phyloP scores from a whole-genome alignment of 192 early-diverging fungal genomes.

The Coemansia guatemalensis region DNA sequence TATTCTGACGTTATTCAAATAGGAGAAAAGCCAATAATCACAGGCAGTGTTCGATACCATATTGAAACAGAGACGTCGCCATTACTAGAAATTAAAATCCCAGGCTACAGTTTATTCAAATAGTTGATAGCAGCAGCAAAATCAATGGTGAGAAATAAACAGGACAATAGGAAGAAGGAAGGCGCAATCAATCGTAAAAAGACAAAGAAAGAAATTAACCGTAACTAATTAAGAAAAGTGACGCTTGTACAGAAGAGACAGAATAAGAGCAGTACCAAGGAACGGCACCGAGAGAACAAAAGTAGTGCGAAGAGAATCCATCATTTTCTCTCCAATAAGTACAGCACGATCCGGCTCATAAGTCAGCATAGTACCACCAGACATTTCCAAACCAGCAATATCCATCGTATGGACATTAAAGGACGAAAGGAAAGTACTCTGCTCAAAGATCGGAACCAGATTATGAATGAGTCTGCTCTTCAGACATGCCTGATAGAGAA shows the following conservation, averaged over 20 bases:
- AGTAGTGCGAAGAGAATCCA: conserved; percentile 34
- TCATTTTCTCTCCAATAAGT: conserved; percentile 29
- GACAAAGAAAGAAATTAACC: background rate
- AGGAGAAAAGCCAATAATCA: no score
- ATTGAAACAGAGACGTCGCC: no score
- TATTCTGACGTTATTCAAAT: no score
- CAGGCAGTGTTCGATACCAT: no score
- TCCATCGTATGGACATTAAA: conserved; percentile 44
- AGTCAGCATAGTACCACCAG: conserved; percentile 22
- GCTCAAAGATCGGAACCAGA: conserved; percentile 27
- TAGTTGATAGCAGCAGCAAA: no score
- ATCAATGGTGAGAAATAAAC: no score
- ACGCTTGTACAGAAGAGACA: conserved; percentile 42
- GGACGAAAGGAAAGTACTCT: conserved; percentile 20
- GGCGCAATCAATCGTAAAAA: conserved; percentile 2
- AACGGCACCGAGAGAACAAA: conserved; percentile 41
- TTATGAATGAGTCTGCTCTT: conserved; percentile 46
- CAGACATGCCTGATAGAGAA: conserved; percentile 49
- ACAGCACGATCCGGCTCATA: conserved; percentile 27
- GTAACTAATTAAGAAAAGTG: background rate
- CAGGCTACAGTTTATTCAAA: no score
- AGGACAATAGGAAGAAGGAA: no score
- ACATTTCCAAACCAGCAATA: conserved; percentile 37
- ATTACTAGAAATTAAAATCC: no score
- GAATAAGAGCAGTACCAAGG: conserved; percentile 36